Percentiles rank a stretch among this genome's conserved stretches.
Evolutionary conservation across 1,139 yeast genomes (phyloP).

Genomic region (Suhomyces anneliseae): DNA sequence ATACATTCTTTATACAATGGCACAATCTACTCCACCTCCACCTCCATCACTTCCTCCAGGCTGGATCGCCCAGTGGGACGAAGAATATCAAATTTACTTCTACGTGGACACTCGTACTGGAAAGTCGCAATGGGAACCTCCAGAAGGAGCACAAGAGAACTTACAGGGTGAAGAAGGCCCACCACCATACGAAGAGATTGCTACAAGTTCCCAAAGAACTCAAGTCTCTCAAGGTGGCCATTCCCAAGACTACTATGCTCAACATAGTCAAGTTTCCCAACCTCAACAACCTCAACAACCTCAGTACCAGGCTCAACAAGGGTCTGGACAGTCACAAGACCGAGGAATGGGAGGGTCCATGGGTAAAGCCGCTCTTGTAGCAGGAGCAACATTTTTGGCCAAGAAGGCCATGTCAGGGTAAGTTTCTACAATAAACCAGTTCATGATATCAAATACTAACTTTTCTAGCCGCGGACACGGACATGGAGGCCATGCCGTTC

Average conservation of each 20-base stretch:
- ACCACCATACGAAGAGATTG: conserved; percentile 1
- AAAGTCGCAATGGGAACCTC: conserved; percentile 24
- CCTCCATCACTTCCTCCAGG: conserved; percentile 25
- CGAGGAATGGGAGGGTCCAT: neutral
- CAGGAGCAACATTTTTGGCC: conserved; percentile 1
- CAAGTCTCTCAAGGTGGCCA: too few relatives aligned
- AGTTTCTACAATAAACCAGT: neutral
- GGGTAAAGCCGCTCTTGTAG: conserved; percentile 15
- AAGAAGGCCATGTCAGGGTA: neutral
- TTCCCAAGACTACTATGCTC: conserved; percentile 3
- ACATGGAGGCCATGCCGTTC: too few relatives aligned
- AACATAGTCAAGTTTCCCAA: neutral
- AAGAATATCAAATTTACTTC: conserved; percentile 24
- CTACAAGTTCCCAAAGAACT: neutral
- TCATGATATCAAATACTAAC: neutral
- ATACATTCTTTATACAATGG: neutral
- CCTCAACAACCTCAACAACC: neutral
- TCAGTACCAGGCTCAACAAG: neutral
- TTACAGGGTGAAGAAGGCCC: neutral
- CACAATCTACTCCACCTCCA: conserved; percentile 3
- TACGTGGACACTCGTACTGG: conserved; percentile 25
- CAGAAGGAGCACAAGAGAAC: neutral
- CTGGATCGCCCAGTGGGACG: conserved; percentile 33
- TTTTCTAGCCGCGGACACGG: neutral
- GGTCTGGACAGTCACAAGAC: neutral